Percentiles rank a stretch among this genome's conserved stretches.
These are phyloP conservation scores for Leavenworthia alabamica DNA, from an alignment of 345 rosid genomes.

Conservation along the genomic window DNA sequence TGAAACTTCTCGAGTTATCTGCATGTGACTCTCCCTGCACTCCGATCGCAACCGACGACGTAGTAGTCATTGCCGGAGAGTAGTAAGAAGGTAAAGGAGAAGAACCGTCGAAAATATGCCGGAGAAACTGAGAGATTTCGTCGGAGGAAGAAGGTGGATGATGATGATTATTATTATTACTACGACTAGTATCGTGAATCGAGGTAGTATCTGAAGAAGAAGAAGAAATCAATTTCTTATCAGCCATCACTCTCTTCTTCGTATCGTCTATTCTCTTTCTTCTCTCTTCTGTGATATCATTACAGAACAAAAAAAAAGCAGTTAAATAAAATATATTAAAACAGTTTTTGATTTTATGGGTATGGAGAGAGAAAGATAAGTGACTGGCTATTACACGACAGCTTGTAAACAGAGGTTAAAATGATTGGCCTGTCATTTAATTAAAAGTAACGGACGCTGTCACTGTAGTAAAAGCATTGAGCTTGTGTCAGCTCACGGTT, in stretches of 20 bases:
- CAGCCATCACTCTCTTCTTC: constrained; percentile 32
- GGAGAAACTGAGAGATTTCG: constrained; percentile 63
- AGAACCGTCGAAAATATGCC: constrained; percentile 58
- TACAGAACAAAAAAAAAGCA: background rate
- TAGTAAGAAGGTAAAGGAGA: constrained; percentile 39
- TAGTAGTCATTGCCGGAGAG: constrained; percentile 8
- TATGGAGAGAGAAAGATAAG: constrained; percentile 12
- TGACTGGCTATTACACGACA: constrained; percentile 20
- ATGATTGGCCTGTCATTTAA: constrained; percentile 41
- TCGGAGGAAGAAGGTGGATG: constrained; percentile 37
- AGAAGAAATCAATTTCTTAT: constrained; percentile 26
- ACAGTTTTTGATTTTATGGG: constrained; percentile 24
- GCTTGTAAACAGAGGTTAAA: constrained; percentile 14
- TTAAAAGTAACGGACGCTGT: constrained; percentile 21
- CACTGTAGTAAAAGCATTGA: constrained; percentile 25
- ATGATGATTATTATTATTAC: background rate
- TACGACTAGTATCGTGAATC: constrained; percentile 19
- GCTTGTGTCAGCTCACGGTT: constrained; percentile 27
- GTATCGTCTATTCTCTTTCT: constrained; percentile 10
- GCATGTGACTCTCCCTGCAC: constrained; percentile 19
- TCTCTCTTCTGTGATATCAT: constrained; percentile 21
- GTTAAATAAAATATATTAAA: constrained; percentile 13
- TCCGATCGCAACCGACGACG: background rate
- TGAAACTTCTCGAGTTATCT: background rate
- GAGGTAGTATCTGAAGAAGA: constrained; percentile 15